Evolutionary conservation across 768 basidiomycete species (phyloP).

Genomic region (Tulasnella sp.): DNA sequence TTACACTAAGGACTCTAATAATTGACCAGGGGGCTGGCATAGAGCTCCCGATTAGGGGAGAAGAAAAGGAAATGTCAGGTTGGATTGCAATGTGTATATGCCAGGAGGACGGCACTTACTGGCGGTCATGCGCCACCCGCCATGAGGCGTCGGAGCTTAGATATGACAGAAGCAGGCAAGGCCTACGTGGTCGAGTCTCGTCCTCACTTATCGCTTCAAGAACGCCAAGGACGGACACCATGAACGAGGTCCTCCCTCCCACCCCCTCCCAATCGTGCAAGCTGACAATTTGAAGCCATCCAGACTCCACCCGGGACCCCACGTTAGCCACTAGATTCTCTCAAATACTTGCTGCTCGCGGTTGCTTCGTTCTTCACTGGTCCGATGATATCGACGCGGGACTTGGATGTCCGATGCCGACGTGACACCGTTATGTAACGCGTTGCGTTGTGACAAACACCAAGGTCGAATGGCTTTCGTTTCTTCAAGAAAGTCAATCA

Average conservation of each 20-base stretch:
- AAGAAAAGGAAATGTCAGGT: not conserved
- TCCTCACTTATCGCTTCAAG: no score
- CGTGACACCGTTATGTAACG: not conserved
- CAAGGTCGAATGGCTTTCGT: not conserved
- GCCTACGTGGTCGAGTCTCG: no score
- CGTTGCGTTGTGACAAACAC: not conserved
- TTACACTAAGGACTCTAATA: not conserved
- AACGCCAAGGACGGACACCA: no score
- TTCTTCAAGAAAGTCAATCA: not conserved
- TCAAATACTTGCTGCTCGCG: no score
- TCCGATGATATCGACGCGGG: no score
- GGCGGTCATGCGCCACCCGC: not conserved
- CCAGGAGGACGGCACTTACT: not conserved
- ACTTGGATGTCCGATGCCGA: no score
- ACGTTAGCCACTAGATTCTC: no score
- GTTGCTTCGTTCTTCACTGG: no score
- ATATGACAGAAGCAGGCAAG: not conserved
- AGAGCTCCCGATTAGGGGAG: not conserved
- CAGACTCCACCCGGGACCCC: no score
- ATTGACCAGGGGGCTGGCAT: not conserved
- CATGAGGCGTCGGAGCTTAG: not conserved
- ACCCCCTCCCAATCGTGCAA: no score
- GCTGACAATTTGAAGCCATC: no score
- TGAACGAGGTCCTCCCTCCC: no score
- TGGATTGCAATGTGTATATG: not conserved